A percentile compares a stretch with the other conserved stretches of the same genome.
Evolutionary conservation across 2,329 filamentous ascomycete species (phyloP).

Genomic region (Blastomyces emzantsi): DNA sequence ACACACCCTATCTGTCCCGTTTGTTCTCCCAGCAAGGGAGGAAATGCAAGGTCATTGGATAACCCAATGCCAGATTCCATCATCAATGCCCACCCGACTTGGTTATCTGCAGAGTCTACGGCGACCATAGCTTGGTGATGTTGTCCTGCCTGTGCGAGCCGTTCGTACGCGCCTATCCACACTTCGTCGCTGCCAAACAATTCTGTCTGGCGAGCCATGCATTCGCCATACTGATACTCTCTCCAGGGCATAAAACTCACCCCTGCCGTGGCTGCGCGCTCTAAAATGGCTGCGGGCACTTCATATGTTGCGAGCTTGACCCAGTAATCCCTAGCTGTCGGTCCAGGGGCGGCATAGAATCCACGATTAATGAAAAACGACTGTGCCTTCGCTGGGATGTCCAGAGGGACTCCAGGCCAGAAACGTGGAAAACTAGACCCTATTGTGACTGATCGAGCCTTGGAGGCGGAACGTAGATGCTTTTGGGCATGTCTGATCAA

Average conservation of each 20-base stretch:
- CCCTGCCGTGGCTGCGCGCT: conserved; percentile 21
- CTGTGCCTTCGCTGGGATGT: conserved; percentile 28
- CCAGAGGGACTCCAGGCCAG: conserved; percentile 38
- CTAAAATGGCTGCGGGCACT: conserved; percentile 28
- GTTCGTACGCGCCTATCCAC: conserved; percentile 36
- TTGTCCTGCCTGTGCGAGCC: conserved; percentile 28
- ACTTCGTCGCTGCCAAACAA: conserved; percentile 22
- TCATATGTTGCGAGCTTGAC: conserved; percentile 31
- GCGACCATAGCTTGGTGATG: conserved; percentile 37
- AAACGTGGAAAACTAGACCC: conserved; percentile 36
- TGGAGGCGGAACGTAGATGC: conserved; percentile 7
- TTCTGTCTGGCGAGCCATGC: conserved; percentile 14
- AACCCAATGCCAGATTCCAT: conserved; percentile 27
- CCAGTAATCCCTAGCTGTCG: conserved; percentile 33
- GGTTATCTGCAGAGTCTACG: conserved; percentile 29
- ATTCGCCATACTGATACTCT: conserved; percentile 14
- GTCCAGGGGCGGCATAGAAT: conserved; percentile 23
- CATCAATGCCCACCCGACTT: conserved; percentile 42
- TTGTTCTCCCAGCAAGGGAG: conserved; percentile 31
- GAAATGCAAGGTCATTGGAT: conserved; percentile 34
- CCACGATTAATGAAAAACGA: conserved; percentile 38
- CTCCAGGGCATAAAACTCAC: conserved; percentile 15
- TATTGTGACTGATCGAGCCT: conserved; percentile 18
- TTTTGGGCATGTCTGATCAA: conserved; percentile 12
- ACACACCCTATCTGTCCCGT: conserved; percentile 40